A percentile compares a stretch with the other conserved stretches of the same genome.
phyloP scores from a whole-genome alignment of 83 land plant species.

The Isoetes engelmannii region DNA sequence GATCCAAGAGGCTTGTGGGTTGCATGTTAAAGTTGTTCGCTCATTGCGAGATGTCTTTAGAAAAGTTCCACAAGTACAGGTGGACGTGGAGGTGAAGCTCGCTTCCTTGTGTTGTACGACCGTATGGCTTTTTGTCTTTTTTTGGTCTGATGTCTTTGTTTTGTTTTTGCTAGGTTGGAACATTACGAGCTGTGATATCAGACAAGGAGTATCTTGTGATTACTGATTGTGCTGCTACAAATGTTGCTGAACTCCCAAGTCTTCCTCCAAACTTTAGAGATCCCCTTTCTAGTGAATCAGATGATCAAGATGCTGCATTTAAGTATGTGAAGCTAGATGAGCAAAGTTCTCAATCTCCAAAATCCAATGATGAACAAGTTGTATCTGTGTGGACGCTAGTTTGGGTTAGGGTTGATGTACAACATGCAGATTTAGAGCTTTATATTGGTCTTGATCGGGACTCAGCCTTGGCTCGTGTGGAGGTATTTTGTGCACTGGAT shows the following conservation, averaged over 20 bases:
- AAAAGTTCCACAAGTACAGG: conserved; percentile 76
- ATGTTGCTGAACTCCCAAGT: conserved; percentile 61
- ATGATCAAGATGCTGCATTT: conserved; percentile 31
- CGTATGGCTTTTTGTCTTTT: neutral
- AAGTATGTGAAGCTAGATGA: neutral
- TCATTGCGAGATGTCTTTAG: conserved; percentile 88
- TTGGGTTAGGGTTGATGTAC: conserved; percentile 58
- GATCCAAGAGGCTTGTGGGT: conserved; percentile 69
- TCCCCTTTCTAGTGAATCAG: conserved; percentile 20
- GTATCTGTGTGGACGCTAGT: conserved; percentile 48
- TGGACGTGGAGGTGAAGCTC: conserved; percentile 67
- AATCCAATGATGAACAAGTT: conserved; percentile 20
- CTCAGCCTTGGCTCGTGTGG: conserved; percentile 73
- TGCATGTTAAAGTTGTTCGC: conserved; percentile 67
- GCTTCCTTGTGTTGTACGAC: neutral
- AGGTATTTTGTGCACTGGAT: conserved; percentile 42
- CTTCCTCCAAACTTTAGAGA: conserved; percentile 85
- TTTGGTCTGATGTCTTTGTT: neutral
- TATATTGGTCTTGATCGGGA: conserved; percentile 59
- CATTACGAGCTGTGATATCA: conserved; percentile 67
- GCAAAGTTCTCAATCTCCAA: neutral
- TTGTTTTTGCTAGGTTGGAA: conserved; percentile 47
- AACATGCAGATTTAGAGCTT: conserved; percentile 70
- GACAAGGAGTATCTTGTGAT: conserved; percentile 83
- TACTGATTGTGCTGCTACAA: conserved; percentile 63